Conservation (phyloP, 2,329 filamentous ascomycete genomes). For the Pleochaeta shiraiana region DNA sequence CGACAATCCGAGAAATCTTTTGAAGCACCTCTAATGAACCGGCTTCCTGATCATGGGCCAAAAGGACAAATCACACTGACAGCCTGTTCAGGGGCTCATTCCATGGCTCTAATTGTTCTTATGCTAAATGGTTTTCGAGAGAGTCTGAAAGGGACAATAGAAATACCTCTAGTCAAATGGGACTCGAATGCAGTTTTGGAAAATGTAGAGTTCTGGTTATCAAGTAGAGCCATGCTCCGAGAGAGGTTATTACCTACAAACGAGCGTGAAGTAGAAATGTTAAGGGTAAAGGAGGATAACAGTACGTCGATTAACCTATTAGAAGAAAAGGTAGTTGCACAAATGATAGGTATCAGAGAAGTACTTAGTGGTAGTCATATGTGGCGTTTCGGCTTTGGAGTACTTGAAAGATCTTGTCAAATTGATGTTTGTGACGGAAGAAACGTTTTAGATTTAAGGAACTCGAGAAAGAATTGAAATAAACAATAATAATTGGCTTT, state of each 20-base stretch:
- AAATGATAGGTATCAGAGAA: constrained; percentile 20
- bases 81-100: constrained; percentile 57
- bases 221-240: constrained; percentile 43
- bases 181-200: constrained; percentile 51
- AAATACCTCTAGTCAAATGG: constrained; percentile 55
- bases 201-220: constrained; percentile 65
- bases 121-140: constrained; percentile 45
- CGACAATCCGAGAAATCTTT: constrained; percentile 49
- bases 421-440: too few relatives aligned
- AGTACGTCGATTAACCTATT: constrained; percentile 7
- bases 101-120: constrained; percentile 50
- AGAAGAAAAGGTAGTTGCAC: constrained; percentile 48
- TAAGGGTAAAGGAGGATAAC: constrained; percentile 21
- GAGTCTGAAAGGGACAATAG: constrained; percentile 37
- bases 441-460: too few relatives aligned
- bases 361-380: constrained; percentile 5
- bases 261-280: constrained; percentile 45
- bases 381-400: not conserved
- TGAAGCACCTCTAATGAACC: constrained; percentile 32
- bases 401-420: not conserved
- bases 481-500: too few relatives aligned
- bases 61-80: constrained; percentile 46
- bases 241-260: constrained; percentile 54
- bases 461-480: too few relatives aligned
- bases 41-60: constrained; percentile 26